phyloP scores from a whole-genome alignment of 2,329 filamentous ascomycete species.

The Aspergillus pseudoterreus region DNA sequence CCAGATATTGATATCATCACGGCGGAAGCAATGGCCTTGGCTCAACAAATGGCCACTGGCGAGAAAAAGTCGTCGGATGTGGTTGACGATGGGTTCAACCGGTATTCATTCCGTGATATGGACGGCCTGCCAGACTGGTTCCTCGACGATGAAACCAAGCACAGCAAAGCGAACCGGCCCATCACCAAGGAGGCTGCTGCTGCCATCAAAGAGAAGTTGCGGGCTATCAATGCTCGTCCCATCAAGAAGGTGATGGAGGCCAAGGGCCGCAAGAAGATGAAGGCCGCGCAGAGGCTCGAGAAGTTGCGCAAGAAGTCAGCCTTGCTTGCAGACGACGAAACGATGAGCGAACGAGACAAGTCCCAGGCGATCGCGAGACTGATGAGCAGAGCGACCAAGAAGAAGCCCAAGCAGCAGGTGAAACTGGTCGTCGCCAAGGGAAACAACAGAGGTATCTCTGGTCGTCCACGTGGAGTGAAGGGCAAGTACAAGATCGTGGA shows the following conservation, averaged over 20 bases:
- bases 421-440: conserved; percentile 88
- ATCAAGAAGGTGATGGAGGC: conserved; percentile 99
- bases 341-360: conserved; percentile 95
- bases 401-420: conserved; percentile 78
- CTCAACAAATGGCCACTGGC: conserved; percentile 84
- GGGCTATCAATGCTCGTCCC: conserved; percentile 87
- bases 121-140: conserved; percentile 98
- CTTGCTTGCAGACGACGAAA: conserved; percentile 80
- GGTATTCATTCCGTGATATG: conserved; percentile 81
- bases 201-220: conserved; percentile 91
- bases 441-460: conserved; percentile 77
- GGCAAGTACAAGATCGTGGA: conserved; percentile 98
- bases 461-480: conserved; percentile 86
- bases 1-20: conserved; percentile 96
- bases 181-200: conserved; percentile 84
- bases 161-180: conserved; percentile 82
- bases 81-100: conserved; percentile 90
- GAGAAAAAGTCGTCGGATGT: conserved; percentile 75
- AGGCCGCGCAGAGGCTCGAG: conserved; percentile 84
- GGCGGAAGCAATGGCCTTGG: conserved; percentile 97
- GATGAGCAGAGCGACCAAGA: conserved; percentile 76
- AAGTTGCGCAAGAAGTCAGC: conserved; percentile 98
- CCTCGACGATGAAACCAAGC: conserved; percentile 80
- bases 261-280: conserved; percentile 94
- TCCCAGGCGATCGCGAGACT: conserved; percentile 76